Evolutionary conservation across 352 stramenopile species (phyloP), one percentile per base, ranked within the genome.

Genomic region (Phytophthora parvispora): DNA sequence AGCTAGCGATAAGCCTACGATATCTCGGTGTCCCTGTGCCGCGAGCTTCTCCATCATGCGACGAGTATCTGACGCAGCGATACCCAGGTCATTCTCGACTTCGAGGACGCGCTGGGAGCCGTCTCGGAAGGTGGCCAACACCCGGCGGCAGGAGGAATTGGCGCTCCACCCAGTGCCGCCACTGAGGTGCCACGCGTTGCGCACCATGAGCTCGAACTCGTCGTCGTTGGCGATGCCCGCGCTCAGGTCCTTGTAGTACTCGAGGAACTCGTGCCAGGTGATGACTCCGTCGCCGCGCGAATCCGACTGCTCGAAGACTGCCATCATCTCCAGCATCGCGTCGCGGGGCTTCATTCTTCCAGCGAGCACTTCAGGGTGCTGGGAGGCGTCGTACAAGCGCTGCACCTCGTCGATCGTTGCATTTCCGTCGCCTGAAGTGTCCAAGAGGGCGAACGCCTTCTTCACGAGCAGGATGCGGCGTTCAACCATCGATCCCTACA

Each of bases 211-310:
- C 68, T 95, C 84, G 48, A 96, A 97, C 67, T 93, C 86, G 64
- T 97, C 91, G 75, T 98, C 93, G 54, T 83, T 74, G 42, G 67
- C 64, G 51, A 98, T 93, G 15, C 80, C 85, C 0, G 84, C 89
- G 55, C 87, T 93, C 27, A 98, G 59, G 65, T 97, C 93, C 32
- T 94, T 94, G 77, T 98, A 98, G 80, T 98, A 98, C 2, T 80
- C 58, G n/a, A 96, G 72, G 60, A 98, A 98, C 60, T 97, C 87
- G 63, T 83, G 81, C 80, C 86, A 92, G 15, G 81, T 93, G 64
- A 97, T 88, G 34, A 78, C 67, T 31, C 84, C 84, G 49, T 93
- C 84, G 0, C 66, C 64, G 5, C 53, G 53, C 2, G 48, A 66
- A 10, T 71, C 55, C 2, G 55, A 74, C 0, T 86, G 75, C 61